Base-by-base conservation (phyloP, 2,329 filamentous ascomycete genomes). In the Fusarium denticulatum region DNA sequence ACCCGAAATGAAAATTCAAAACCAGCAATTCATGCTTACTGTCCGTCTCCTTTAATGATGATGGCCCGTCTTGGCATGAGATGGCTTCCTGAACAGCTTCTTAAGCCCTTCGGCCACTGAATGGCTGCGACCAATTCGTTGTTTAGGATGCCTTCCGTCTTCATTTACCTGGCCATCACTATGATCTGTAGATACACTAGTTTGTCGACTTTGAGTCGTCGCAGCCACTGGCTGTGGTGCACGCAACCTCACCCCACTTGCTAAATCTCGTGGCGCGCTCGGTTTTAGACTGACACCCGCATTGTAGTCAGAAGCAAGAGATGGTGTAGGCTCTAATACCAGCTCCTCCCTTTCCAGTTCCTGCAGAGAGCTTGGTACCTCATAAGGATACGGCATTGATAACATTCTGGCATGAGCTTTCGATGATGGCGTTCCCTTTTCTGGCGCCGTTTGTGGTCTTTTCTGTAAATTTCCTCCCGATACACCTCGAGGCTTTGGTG, bases 51-150 rank as follows among this genome's bases (percentile, higher is more conserved):
- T 15, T 57, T 37, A 57, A 22, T 39, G 42, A n/a, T 61, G 61
- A n/a, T 61, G 61, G 30, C 56, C 36, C 36, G 50, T 61, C n/a
- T 63, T 64, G 5, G 47, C 55, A 40, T 58, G 49, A 10, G 76
- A 67, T 26, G 76, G 82, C 74, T 79, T 82, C n/a, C 80, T 78
- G 72, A 86, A 85, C 13, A 86, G 76, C 42, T 79, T 80, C 73
- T 80, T 81, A 37, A 86, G 73, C 24, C 83, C 82, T 12, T 81
- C 79, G 24, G 80, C 82, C 62, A 79, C 82, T 6, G 82, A 80
- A 45, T 80, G 79, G 64, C 80, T 82, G 58, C 76, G 80, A 40
- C 74, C 76, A 64, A 78, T 46, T 28, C 65, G 57, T 14, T 58
- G 61, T 34, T 56, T 71, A 24, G 40, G 56, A 15, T 60, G 63